phyloP scores from a whole-genome alignment of 352 stramenopile genomes.

The Aphanomyces stellatus region DNA sequence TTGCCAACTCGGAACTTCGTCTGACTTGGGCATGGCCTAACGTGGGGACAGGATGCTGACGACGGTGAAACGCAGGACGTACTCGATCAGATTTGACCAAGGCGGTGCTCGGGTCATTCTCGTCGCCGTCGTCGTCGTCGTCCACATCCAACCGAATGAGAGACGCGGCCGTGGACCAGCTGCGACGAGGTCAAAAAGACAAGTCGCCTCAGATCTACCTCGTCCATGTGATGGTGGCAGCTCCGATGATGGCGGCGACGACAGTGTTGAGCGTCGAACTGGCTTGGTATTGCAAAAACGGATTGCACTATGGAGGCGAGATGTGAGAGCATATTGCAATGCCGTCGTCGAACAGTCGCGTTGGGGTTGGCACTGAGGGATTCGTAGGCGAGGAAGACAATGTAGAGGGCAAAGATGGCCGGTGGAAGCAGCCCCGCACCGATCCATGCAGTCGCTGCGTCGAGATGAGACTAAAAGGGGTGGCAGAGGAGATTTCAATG shows the following conservation, averaged over 20 bases:
- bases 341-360: slow-evolving; percentile 19
- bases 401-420: slow-evolving; percentile 42
- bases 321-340: too few species aligned
- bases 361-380: slow-evolving; percentile 57
- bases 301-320: slow-evolving; percentile 18
- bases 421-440: slow-evolving; percentile 54
- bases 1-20: slow-evolving; percentile 49
- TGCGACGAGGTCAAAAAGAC: neutral
- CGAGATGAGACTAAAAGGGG: neutral
- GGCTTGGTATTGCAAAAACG: slow-evolving; percentile 5
- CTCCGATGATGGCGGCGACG: slow-evolving; percentile 29
- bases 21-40: too few species aligned
- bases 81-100: too few species aligned
- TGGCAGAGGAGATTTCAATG: neutral
- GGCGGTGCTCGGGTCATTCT: slow-evolving; percentile 22
- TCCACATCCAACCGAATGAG: slow-evolving; percentile 11
- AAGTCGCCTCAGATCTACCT: slow-evolving; percentile 23
- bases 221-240: slow-evolving; percentile 57
- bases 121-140: slow-evolving; percentile 23
- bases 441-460: slow-evolving; percentile 46
- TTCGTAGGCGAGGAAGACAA: slow-evolving; percentile 66
- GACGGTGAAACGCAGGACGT: too few species aligned
- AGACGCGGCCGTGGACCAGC: slow-evolving; percentile 18
- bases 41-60: too few species aligned
- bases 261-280: slow-evolving; percentile 30